Evolutionary conservation across 495 filamentous ascomycete species (phyloP).

Genomic region (Penicillium coffeae): DNA sequence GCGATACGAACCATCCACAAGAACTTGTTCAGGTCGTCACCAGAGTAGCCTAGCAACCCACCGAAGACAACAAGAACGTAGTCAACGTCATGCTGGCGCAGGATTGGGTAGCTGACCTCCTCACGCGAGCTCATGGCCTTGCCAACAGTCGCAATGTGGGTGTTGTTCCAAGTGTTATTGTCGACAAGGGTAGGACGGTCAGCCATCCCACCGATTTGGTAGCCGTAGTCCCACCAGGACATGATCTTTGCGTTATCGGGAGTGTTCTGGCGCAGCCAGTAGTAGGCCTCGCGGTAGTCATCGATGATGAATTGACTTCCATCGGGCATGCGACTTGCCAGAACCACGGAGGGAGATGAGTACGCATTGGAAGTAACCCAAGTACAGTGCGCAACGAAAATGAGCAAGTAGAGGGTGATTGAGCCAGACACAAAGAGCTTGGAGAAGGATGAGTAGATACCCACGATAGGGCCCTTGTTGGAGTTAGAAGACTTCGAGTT

Average conservation of each 20-base stretch:
- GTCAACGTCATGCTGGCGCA: conserved; percentile 97
- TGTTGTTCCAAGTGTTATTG: conserved; percentile 99
- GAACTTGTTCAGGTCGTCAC: conserved; percentile 99
- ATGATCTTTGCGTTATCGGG: conserved; percentile 94
- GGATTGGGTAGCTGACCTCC: conserved; percentile 97
- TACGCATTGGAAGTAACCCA: conserved; percentile 99
- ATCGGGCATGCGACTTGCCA: conserved; percentile 88
- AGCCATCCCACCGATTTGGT: conserved; percentile 99
- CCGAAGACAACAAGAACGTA: conserved; percentile 98
- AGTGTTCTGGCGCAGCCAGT: conserved; percentile 99
- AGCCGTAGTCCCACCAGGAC: conserved; percentile 99
- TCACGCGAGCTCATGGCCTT: conserved; percentile 98
- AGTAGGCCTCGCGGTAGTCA: conserved; percentile 98
- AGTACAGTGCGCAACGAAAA: conserved; percentile 97
- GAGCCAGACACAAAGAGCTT: conserved; percentile 69
- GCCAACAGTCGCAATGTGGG: conserved; percentile 97
- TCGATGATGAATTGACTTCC: conserved; percentile 98
- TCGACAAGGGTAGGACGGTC: conserved; percentile 96
- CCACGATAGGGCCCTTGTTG: conserved; percentile 68
- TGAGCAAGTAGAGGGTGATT: conserved; percentile 73
- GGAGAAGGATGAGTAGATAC: conserved; percentile 77
- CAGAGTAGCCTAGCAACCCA: conserved; percentile 95
- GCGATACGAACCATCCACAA: conserved; percentile 99
- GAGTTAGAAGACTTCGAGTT: conserved; percentile 61
- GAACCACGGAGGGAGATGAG: conserved; percentile 93